phyloP scores from a whole-genome alignment of 2,329 filamentous ascomycete genomes.

The Calonectria leucothoes region DNA sequence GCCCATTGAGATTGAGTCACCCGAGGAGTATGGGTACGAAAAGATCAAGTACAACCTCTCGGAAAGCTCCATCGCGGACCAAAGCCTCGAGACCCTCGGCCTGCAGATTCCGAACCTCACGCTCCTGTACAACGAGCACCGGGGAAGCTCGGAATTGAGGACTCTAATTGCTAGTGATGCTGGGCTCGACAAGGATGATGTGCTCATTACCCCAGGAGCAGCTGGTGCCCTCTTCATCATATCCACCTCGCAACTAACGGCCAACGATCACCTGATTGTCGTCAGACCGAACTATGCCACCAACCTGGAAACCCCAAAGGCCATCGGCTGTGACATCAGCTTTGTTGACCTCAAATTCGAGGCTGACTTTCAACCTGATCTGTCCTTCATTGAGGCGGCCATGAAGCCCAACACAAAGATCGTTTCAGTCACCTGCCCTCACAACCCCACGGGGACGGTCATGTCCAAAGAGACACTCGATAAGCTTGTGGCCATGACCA shows the following conservation, averaged over 20 bases:
- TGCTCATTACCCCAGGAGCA: constrained; percentile 38
- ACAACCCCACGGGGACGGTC: constrained; percentile 36
- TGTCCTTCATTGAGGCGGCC: constrained; percentile 21
- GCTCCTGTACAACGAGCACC: constrained; percentile 37
- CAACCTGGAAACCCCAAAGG: constrained; percentile 35
- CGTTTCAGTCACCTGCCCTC: constrained; percentile 35
- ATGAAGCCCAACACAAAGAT: constrained; percentile 33
- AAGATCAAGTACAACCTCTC: constrained; percentile 39
- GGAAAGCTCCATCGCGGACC: constrained; percentile 38
- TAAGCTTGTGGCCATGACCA: constrained; percentile 24
- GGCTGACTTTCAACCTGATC: constrained; percentile 26
- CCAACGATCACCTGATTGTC: constrained; percentile 32
- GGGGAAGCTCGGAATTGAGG: constrained; percentile 28
- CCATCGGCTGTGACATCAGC: constrained; percentile 38
- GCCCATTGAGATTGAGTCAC: constrained; percentile 40
- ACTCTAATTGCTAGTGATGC: constrained; percentile 25
- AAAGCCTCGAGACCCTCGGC: constrained; percentile 29
- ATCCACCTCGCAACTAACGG: constrained; percentile 27
- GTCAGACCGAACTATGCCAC: constrained; percentile 40
- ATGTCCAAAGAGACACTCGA: constrained; percentile 12
- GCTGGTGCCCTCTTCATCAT: constrained; percentile 36
- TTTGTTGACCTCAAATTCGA: constrained; percentile 35
- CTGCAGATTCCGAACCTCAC: constrained; percentile 30
- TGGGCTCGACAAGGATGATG: constrained; percentile 24
- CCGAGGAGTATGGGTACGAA: constrained; percentile 36